Evolutionary conservation across 345 rosid genomes (phyloP).

Genomic region (Boechera stricta): DNA sequence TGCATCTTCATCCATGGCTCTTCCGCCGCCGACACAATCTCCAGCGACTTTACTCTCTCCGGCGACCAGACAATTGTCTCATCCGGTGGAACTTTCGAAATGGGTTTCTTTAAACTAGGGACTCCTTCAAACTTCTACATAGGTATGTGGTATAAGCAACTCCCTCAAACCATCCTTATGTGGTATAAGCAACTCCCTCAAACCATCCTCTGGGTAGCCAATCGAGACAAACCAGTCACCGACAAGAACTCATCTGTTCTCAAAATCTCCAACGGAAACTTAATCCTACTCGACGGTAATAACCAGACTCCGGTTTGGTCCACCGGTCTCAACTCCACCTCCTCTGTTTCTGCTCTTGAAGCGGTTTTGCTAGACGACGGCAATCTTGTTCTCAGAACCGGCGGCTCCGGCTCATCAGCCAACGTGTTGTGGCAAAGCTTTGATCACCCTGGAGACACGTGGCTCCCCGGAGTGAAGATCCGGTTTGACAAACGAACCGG

Average conservation of each 20-base stretch:
- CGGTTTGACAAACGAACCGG: constrained; percentile 52
- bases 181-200: background rate
- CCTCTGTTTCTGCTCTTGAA: constrained; percentile 42
- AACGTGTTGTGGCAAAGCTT: constrained; percentile 71
- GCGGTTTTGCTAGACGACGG: constrained; percentile 66
- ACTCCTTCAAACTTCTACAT: constrained; percentile 64
- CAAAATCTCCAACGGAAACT: constrained; percentile 65
- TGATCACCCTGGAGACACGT: constrained; percentile 67
- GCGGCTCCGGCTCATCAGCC: constrained; percentile 29
- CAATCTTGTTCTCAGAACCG: constrained; percentile 61
- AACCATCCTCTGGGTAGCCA: constrained; percentile 78
- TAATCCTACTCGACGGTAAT: constrained; percentile 61
- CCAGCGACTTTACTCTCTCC: constrained; percentile 56
- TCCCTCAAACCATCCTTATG: constrained; percentile 26
- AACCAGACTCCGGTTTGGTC: constrained; percentile 63
- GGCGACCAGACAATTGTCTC: constrained; percentile 70
- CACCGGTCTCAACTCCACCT: constrained; percentile 54
- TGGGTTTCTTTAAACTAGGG: constrained; percentile 75
- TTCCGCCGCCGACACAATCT: constrained; percentile 58
- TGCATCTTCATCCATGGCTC: constrained; percentile 43
- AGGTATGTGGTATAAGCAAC: constrained; percentile 66
- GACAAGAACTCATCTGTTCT: constrained; percentile 53
- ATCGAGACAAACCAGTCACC: constrained; percentile 63
- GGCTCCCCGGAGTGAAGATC: constrained; percentile 76
- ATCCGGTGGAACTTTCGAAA: constrained; percentile 48